These are phyloP conservation scores for Immersiporthe knoxdaviesiana DNA, from an alignment of 2,329 filamentous ascomycete genomes.

Conservation along the genomic window DNA sequence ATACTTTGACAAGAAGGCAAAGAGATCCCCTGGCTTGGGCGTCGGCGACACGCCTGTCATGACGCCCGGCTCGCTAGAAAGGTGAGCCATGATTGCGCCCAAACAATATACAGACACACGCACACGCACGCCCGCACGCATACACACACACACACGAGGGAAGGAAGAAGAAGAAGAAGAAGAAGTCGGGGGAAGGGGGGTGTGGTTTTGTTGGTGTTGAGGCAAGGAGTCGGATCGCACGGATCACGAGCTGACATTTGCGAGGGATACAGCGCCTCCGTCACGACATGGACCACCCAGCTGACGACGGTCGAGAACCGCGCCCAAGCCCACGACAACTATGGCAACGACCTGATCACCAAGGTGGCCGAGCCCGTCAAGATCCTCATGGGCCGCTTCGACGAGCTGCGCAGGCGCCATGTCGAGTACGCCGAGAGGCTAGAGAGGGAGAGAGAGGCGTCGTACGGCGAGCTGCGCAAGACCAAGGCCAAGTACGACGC, in stretches of 20 bases:
- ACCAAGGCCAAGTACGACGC: slow-evolving; percentile 91
- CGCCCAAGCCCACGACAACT: slow-evolving; percentile 87
- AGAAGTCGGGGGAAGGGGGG: background rate
- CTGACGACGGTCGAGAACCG: slow-evolving; percentile 86
- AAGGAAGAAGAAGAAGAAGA: background rate
- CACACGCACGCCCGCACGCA: too few species aligned
- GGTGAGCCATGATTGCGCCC: slow-evolving; percentile 48
- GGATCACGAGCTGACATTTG: slow-evolving; percentile 28
- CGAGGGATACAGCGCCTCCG: slow-evolving; percentile 68
- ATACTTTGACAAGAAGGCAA: slow-evolving; percentile 93
- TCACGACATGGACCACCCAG: slow-evolving; percentile 97
- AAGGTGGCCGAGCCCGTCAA: slow-evolving; percentile 89
- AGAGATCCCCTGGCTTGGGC: slow-evolving; percentile 83
- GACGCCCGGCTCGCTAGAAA: slow-evolving; percentile 94
- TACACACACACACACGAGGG: background rate
- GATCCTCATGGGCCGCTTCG: slow-evolving; percentile 72
- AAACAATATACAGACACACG: background rate
- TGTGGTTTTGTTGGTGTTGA: too few species aligned
- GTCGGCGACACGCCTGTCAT: slow-evolving; percentile 91
- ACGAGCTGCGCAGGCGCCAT: slow-evolving; percentile 91
- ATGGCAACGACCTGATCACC: slow-evolving; percentile 74
- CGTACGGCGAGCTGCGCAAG: slow-evolving; percentile 85
- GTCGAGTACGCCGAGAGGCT: slow-evolving; percentile 86
- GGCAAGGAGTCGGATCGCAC: slow-evolving; percentile 7
- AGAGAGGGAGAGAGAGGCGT: slow-evolving; percentile 83